A percentile compares a stretch with the other conserved stretches of the same genome.
phyloP scores from a whole-genome alignment of 371 early-diverging fungal species.

The Basidiobolus meristosporus region DNA sequence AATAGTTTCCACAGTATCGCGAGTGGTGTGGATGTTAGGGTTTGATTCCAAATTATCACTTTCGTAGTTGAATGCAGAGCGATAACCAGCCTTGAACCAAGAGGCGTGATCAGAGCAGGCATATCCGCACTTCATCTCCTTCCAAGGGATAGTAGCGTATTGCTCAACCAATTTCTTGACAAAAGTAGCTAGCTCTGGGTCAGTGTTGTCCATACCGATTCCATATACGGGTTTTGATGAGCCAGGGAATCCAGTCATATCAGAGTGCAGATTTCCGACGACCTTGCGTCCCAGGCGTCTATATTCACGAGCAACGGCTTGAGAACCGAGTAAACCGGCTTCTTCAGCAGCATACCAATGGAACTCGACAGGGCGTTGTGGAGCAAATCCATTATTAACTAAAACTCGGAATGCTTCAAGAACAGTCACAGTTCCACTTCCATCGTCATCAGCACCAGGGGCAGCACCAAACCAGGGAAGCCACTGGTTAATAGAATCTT shows the following conservation, averaged over 20 bases:
- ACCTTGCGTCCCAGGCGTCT: constrained; percentile 26
- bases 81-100: constrained; percentile 70
- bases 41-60: constrained; percentile 14
- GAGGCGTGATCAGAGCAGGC: constrained; percentile 70
- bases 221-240: too few species aligned
- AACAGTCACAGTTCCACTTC: constrained; percentile 73
- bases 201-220: constrained; percentile 66
- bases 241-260: constrained; percentile 71
- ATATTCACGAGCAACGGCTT: constrained; percentile 60
- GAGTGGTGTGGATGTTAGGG: constrained; percentile 45
- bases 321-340: constrained; percentile 77
- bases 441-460: constrained; percentile 80
- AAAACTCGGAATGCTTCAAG: constrained; percentile 68
- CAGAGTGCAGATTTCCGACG: constrained; percentile 59
- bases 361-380: constrained; percentile 75
- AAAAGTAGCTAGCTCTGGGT: constrained; percentile 41
- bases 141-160: constrained; percentile 3
- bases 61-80: constrained; percentile 76
- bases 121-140: constrained; percentile 7
- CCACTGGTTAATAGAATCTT: constrained; percentile 78
- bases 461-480: constrained; percentile 60
- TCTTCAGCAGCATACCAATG: constrained; percentile 91
- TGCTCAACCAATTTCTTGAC: constrained; percentile 3
- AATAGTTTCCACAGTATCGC: constrained; percentile 47
- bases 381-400: constrained; percentile 43